These are phyloP conservation scores for Haberlea rhodopensis DNA, from an alignment of 257 asterid species.

Conservation along the genomic window DNA sequence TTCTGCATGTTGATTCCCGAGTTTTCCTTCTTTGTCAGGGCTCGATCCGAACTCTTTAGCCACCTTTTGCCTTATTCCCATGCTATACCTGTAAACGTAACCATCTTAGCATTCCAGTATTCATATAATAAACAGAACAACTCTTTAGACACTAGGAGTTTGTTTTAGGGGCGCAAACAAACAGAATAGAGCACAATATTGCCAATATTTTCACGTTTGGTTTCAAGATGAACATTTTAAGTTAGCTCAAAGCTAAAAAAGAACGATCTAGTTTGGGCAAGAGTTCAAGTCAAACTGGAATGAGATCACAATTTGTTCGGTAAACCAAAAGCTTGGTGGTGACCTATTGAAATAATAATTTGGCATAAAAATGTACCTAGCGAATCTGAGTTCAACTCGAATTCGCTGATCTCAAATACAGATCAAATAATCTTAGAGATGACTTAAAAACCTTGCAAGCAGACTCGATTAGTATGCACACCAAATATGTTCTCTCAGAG, in stretches of 20 bases:
- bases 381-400: too few relatives aligned
- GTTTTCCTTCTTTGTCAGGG: slow-evolving; percentile 78
- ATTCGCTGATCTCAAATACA: neutral
- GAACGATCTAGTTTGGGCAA: neutral
- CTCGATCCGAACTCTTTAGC: slow-evolving; percentile 87
- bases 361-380: neutral
- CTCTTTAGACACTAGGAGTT: neutral
- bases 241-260: neutral
- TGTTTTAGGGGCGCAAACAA: neutral
- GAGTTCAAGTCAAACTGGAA: neutral
- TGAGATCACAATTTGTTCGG: neutral
- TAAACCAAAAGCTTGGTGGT: too few relatives aligned
- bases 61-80: slow-evolving; percentile 98
- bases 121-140: neutral
- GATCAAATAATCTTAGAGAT: neutral
- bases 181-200: neutral
- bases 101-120: slow-evolving; percentile 17
- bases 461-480: neutral
- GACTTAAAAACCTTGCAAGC: neutral
- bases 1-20: slow-evolving; percentile 74
- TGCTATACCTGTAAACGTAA: slow-evolving; percentile 75
- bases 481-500: neutral
- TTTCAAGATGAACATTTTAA: neutral
- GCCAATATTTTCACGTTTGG: neutral
- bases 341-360: neutral